Evolutionary conservation across 225 moss, liverwort and hornwort genomes (phyloP).

Genomic region (Bryum argenteum): DNA sequence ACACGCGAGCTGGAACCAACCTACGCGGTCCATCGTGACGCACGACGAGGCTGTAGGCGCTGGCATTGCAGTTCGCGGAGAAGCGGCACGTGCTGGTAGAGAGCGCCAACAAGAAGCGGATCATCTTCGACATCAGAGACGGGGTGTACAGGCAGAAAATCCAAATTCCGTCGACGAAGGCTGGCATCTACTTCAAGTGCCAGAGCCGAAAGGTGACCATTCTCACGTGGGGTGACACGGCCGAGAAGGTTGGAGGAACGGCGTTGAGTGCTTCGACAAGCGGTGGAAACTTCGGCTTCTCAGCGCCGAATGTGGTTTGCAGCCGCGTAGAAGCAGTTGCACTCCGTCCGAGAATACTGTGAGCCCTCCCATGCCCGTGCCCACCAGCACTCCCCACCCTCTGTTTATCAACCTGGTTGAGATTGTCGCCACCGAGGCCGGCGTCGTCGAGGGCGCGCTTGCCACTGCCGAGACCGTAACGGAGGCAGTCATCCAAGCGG

Average conservation of each 20-base stretch:
- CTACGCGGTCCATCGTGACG: slow-evolving; percentile 88
- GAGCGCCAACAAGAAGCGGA: slow-evolving; percentile 96
- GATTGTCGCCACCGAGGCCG: slow-evolving; percentile 73
- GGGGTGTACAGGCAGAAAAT: no score
- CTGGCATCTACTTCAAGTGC: no score
- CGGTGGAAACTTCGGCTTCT: no score
- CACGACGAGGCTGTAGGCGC: slow-evolving; percentile 86
- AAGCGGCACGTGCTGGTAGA: slow-evolving; percentile 89
- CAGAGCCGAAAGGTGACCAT: no score
- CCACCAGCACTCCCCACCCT: slow-evolving; percentile 85
- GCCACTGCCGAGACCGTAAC: slow-evolving; percentile 89
- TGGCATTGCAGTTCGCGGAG: slow-evolving; percentile 72
- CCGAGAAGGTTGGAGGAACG: no score
- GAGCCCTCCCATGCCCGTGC: slow-evolving; percentile 96
- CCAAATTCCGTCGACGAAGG: no score
- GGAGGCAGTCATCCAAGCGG: slow-evolving; percentile 88
- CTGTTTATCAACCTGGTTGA: slow-evolving; percentile 72
- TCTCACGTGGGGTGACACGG: no score
- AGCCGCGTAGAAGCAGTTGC: slow-evolving; percentile 96
- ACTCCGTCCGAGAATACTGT: slow-evolving; percentile 96
- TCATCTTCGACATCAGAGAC: no score
- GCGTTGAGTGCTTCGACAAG: no score
- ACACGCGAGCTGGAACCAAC: slow-evolving; percentile 99
- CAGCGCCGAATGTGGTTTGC: slow-evolving; percentile 96
- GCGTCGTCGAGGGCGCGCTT: slow-evolving; percentile 86